phyloP scores from a whole-genome alignment of 2,329 filamentous ascomycete species.

The Arthrobotrys iridis region DNA sequence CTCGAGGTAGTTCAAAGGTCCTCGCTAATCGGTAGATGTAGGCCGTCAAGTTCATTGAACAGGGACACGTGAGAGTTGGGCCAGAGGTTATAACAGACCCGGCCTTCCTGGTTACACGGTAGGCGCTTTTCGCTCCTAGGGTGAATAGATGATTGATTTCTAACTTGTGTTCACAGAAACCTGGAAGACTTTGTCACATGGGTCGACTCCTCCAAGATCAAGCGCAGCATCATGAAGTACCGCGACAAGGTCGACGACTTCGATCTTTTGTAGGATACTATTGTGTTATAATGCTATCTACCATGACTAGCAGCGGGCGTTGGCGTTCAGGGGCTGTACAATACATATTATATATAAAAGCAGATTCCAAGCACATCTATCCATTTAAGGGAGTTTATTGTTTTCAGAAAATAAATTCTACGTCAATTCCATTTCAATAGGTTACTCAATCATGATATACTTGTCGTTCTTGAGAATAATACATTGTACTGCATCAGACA shows the following conservation, averaged over 20 bases:
- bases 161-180: conserved; percentile 63
- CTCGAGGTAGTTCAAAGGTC: conserved; percentile 35
- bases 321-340: conserved; percentile 28
- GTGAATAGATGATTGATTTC: not conserved
- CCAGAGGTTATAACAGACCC: conserved; percentile 75
- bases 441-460: not conserved
- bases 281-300: conserved; percentile 3
- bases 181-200: conserved; percentile 78
- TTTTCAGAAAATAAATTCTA: not conserved
- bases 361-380: conserved; percentile 18
- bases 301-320: conserved; percentile 15
- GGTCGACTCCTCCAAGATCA: conserved; percentile 78
- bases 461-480: too few species aligned
- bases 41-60: conserved; percentile 72
- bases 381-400: not conserved
- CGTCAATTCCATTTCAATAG: not conserved
- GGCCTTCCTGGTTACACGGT: conserved; percentile 70
- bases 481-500: not conserved
- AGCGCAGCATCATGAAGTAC: conserved; percentile 75
- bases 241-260: conserved; percentile 77
- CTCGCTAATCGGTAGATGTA: conserved; percentile 56
- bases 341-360: conserved; percentile 30
- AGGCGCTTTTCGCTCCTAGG: not conserved
- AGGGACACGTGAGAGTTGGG: conserved; percentile 74
- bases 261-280: conserved; percentile 67